Evolutionary conservation across 1,139 yeast genomes (phyloP).

Genomic region (Pichia sp.): DNA sequence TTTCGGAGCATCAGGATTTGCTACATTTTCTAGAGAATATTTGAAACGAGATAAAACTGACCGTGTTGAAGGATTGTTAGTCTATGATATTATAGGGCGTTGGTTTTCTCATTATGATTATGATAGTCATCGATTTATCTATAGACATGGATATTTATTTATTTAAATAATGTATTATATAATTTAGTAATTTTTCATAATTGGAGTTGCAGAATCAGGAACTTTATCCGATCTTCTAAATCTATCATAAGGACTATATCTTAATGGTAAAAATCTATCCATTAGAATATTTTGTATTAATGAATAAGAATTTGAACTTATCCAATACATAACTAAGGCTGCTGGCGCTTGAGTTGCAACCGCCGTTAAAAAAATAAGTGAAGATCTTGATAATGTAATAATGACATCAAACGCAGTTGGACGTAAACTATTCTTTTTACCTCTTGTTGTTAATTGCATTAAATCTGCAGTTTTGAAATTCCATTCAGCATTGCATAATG

Average conservation of each 20-base stretch:
- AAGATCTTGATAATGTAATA: slow-evolving; percentile 63
- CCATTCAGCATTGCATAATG: slow-evolving; percentile 80
- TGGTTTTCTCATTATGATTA: slow-evolving; percentile 18
- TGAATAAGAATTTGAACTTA: slow-evolving; percentile 74
- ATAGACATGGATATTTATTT: slow-evolving; percentile 3
- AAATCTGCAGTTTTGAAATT: slow-evolving; percentile 51
- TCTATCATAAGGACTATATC: slow-evolving; percentile 41
- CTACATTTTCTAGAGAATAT: slow-evolving; percentile 7
- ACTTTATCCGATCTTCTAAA: slow-evolving; percentile 14
- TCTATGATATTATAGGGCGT: slow-evolving; percentile 18
- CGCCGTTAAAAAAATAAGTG: slow-evolving; percentile 77
- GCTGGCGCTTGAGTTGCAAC: slow-evolving; percentile 81
- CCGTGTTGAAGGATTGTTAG: slow-evolving; percentile 12
- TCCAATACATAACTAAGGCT: slow-evolving; percentile 79
- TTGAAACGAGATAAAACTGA: slow-evolving; percentile 8
- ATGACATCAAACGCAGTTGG: slow-evolving; percentile 57
- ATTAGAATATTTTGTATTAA: slow-evolving; percentile 67
- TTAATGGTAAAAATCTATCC: slow-evolving; percentile 59
- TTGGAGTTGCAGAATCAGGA: slow-evolving; percentile 16
- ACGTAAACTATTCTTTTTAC: slow-evolving; percentile 31
- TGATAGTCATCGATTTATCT: slow-evolving; percentile 9
- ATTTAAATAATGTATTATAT: background rate
- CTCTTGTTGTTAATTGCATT: slow-evolving; percentile 35
- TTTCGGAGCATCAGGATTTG: slow-evolving; percentile 11
- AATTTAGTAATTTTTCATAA: slow-evolving; percentile 14